These are phyloP conservation scores for Diaporthe citriasiana DNA, from an alignment of 2,329 filamentous ascomycete genomes.

Conservation along the genomic window DNA sequence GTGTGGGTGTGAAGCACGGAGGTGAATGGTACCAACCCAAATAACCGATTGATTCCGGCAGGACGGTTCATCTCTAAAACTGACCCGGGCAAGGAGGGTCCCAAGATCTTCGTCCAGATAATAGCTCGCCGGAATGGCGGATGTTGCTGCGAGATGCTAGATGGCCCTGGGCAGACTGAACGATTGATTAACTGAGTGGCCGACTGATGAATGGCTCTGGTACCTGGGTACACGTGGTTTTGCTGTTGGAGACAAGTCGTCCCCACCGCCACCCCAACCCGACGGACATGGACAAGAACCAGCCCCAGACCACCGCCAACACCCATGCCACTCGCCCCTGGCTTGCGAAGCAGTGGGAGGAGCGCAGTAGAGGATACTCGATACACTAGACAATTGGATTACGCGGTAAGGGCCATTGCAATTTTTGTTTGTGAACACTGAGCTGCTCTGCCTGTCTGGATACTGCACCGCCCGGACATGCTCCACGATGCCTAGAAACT, in stretches of 20 bases:
- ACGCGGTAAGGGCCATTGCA: neutral
- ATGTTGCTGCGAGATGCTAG: conserved; percentile 14
- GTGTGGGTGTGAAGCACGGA: conserved; percentile 2
- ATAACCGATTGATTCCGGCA: conserved; percentile 24
- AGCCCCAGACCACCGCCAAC: neutral
- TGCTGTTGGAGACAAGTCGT: conserved; percentile 7
- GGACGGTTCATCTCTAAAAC: conserved; percentile 28
- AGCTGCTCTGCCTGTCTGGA: neutral
- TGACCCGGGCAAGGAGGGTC: conserved; percentile 14
- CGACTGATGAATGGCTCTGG: neutral
- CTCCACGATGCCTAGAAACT: neutral
- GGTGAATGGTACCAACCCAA: conserved; percentile 10
- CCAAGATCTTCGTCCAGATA: conserved; percentile 4
- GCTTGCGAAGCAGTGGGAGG: conserved; percentile 1
- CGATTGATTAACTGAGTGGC: neutral
- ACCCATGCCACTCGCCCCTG: conserved; percentile 5
- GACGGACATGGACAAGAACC: conserved; percentile 22
- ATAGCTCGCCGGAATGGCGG: conserved; percentile 13
- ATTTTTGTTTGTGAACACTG: neutral
- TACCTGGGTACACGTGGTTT: neutral
- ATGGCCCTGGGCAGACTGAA: neutral
- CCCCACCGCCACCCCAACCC: neutral
- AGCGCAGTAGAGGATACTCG: conserved; percentile 1
- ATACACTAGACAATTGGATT: neutral
- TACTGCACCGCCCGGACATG: neutral